These are phyloP conservation scores for Sordariomycetes sp. DNA, from an alignment of 2,329 filamentous ascomycete genomes.

Conservation along the genomic window DNA sequence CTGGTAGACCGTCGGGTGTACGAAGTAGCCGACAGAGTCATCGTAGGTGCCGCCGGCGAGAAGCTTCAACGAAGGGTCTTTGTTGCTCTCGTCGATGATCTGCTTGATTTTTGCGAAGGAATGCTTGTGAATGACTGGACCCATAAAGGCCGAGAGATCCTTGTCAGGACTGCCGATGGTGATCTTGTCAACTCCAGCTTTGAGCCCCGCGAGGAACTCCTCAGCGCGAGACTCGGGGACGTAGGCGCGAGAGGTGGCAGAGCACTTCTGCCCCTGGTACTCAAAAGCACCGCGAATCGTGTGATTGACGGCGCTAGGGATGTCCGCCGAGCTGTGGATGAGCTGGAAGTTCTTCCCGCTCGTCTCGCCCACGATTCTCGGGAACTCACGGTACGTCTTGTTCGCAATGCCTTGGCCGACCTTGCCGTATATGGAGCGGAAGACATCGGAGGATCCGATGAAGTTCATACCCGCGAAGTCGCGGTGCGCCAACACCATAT, in stretches of 20 bases:
- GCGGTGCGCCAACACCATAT: conserved; percentile 16
- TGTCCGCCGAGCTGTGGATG: conserved; percentile 34
- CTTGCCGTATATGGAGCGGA: conserved; percentile 17
- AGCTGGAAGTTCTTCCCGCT: conserved; percentile 44
- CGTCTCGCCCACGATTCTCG: conserved; percentile 38
- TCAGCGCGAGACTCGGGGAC: conserved; percentile 36
- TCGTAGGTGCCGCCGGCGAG: conserved; percentile 34
- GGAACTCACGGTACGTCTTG: conserved; percentile 23
- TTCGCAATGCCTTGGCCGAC: conserved; percentile 12
- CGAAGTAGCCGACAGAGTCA: conserved; percentile 29
- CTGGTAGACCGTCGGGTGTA: conserved; percentile 37
- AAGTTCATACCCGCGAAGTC: conserved; percentile 26
- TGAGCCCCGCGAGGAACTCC: conserved; percentile 19
- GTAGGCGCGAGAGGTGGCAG: conserved; percentile 42
- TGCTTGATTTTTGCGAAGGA: conserved; percentile 35
- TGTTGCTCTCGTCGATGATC: conserved; percentile 34
- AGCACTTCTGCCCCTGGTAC: conserved; percentile 43
- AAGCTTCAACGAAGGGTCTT: conserved; percentile 29
- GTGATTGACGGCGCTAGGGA: conserved; percentile 33
- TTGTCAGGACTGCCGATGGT: conserved; percentile 19
- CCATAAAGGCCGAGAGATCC: conserved; percentile 29
- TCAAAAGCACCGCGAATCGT: conserved; percentile 40
- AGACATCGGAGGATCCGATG: conserved; percentile 23
- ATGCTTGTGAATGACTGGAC: conserved; percentile 37
- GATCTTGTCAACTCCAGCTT: conserved; percentile 7